phyloP scores from a whole-genome alignment of 169 alveolate species.

The Cardiosporidium cionae region DNA sequence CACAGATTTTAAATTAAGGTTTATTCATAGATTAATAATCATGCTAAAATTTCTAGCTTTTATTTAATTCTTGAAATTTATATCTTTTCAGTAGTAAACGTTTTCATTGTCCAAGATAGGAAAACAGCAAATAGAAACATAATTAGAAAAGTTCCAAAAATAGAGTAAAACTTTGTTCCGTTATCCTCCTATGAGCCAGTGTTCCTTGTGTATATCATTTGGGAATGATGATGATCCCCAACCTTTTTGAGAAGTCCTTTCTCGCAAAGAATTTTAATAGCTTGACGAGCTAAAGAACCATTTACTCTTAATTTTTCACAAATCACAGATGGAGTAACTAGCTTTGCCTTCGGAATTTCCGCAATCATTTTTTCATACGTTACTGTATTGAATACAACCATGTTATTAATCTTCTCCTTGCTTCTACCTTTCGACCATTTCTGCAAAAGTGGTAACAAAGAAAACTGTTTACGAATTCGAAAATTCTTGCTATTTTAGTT shows the following conservation, averaged over 20 bases:
- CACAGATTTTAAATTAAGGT: too few relatives aligned
- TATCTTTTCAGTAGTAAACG: too few relatives aligned
- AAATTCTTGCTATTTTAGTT: too few relatives aligned
- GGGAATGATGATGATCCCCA: conserved; percentile 42
- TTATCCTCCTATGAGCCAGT: too few relatives aligned
- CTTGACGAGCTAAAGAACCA: conserved; percentile 39
- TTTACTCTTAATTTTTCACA: conserved; percentile 78
- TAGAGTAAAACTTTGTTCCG: too few relatives aligned
- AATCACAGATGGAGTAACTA: conserved; percentile 82
- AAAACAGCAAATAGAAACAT: too few relatives aligned
- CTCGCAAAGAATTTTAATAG: conserved; percentile 23
- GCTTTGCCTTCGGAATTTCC: conserved; percentile 82
- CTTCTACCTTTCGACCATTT: conserved; percentile 43
- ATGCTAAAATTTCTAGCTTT: too few relatives aligned
- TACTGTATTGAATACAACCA: conserved; percentile 86
- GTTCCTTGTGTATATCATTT: conserved; percentile 36
- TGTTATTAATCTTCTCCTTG: conserved; percentile 88
- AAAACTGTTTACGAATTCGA: too few relatives aligned
- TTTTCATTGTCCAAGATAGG: too few relatives aligned
- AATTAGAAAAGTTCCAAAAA: too few relatives aligned
- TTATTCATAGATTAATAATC: too few relatives aligned
- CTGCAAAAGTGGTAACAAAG: conserved; percentile 7
- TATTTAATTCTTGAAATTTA: too few relatives aligned
- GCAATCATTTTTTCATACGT: conserved; percentile 72
- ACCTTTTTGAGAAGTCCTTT: conserved; percentile 24